Evolutionary conservation across 257 asterid genomes (phyloP), one percentile per base, ranked within the genome.

Genomic region (Datura wrightii): DNA sequence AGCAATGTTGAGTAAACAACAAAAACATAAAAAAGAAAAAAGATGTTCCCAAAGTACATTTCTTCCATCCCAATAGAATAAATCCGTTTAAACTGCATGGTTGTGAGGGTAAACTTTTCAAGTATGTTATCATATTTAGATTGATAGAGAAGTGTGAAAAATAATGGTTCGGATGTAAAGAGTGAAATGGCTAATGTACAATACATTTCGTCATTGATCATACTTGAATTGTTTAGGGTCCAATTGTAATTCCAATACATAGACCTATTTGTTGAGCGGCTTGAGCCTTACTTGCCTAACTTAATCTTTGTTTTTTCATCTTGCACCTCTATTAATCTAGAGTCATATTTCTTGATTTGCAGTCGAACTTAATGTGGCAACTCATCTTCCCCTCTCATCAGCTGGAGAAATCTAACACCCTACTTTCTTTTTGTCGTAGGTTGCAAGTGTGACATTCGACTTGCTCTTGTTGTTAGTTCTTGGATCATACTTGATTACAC

Each of bases 381-480:
- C 34, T 78, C 82, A 78, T 78, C 2, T 52, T 14, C 63, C 31
- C 15, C 44, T 4, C 56, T 74, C 39, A 52, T 76, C 16, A 13
- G 31, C 63, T 50, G 48, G 52, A 52, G 2, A 52, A 52, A 31
- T 52, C 34, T 52, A 24, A 48, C 24, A 76, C 42, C 46, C 5
- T 50, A 52, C 42, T 78, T 52, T 52, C 63, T 78, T 83, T 39
- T 82, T 36, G 42, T 72, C 88, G 87, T 97, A 96, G 99, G 97
- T 96, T 53, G 97, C 94, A 16, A 96, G 99, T 34, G 97, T 96
- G 88, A 93, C 97, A 34, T 93, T 92, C 63, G 99, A 96, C 91
- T 89, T 96, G 91, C 97, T 96, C 85, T 84, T 96, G 94, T 89
- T 96, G 55, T 93, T 96, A 59, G 94, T 89, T 84, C 90, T 96